Percentiles rank a stretch among this genome's conserved stretches.
Conservation (phyloP, 306 rosid genomes). For the Quercus cerris region DNA sequence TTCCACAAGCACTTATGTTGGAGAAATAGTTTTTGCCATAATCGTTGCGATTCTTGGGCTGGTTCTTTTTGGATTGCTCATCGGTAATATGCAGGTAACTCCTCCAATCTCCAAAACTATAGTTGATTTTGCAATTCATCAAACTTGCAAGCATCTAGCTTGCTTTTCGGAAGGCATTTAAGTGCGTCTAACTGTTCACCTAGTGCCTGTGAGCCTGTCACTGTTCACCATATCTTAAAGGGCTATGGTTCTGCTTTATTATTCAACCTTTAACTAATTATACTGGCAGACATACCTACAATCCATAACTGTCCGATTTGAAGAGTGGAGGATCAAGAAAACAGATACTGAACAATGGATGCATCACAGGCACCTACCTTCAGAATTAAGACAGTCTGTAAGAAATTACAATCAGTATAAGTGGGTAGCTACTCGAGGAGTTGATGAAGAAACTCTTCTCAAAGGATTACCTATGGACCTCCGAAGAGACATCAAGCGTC, state of each 20-base stretch:
- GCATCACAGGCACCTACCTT: conserved; percentile 88
- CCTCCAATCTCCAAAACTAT: not conserved
- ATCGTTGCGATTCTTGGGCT: conserved; percentile 75
- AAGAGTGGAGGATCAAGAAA: conserved; percentile 93
- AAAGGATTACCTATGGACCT: conserved; percentile 78
- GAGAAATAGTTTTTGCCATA: conserved; percentile 82
- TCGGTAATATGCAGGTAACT: conserved; percentile 95
- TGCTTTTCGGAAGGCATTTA: no score
- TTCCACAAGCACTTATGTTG: conserved; percentile 76
- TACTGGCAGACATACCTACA: conserved; percentile 74
- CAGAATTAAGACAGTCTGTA: conserved; percentile 60
- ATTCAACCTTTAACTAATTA: no score
- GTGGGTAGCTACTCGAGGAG: conserved; percentile 95
- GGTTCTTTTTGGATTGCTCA: conserved; percentile 85
- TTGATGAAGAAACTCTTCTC: conserved; percentile 80
- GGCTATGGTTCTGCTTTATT: no score
- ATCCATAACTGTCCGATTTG: conserved; percentile 75
- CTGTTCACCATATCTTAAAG: no score
- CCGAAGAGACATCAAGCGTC: conserved; percentile 89
- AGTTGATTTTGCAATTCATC: not conserved
- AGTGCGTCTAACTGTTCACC: no score
- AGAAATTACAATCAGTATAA: conserved; percentile 83
- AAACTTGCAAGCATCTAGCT: not conserved
- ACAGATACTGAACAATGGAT: conserved; percentile 96
- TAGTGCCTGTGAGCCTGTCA: no score